Conservation (phyloP, 192 early-diverging fungal genomes). For the Coemansia sp. region DNA sequence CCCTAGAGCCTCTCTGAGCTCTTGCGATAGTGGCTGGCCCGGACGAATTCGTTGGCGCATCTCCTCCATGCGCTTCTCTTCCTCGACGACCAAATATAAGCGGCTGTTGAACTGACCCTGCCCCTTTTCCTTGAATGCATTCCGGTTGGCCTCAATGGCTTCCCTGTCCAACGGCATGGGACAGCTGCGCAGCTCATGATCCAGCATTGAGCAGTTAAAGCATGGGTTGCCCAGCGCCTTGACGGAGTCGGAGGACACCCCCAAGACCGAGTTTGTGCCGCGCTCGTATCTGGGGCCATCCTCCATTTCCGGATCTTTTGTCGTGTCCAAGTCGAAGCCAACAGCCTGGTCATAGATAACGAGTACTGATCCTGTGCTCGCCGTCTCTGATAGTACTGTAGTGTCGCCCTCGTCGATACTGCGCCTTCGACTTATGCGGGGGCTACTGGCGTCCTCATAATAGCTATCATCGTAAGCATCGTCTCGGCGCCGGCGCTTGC, state of each 20-base stretch:
- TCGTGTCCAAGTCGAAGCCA: constrained; percentile 42
- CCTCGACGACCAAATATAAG: constrained; percentile 37
- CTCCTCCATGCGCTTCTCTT: constrained; percentile 32
- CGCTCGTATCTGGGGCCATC: constrained; percentile 20
- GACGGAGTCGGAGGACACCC: constrained; percentile 16
- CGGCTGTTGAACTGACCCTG: constrained; percentile 32
- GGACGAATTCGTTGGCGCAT: constrained; percentile 38
- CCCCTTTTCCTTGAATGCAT: constrained; percentile 31
- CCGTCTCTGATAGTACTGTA: not conserved
- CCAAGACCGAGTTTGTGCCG: constrained; percentile 34
- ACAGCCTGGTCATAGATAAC: constrained; percentile 28
- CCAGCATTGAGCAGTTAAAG: constrained; percentile 52
- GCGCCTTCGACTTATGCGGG: not conserved
- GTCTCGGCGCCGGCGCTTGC: constrained; percentile 46
- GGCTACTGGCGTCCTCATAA: not conserved
- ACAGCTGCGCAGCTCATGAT: constrained; percentile 46
- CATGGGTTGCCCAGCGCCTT: constrained; percentile 45
- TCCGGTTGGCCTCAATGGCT: constrained; percentile 35
- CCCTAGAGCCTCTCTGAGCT: constrained; percentile 35
- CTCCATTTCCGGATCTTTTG: constrained; percentile 15
- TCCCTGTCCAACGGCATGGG: constrained; percentile 35
- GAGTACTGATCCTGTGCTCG: not conserved
- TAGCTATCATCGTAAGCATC: constrained; percentile 2
- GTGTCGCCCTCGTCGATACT: not conserved
- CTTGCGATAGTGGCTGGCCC: constrained; percentile 42